phyloP scores from a whole-genome alignment of 805 yeast genomes.

The Priceomyces haplophilus region DNA sequence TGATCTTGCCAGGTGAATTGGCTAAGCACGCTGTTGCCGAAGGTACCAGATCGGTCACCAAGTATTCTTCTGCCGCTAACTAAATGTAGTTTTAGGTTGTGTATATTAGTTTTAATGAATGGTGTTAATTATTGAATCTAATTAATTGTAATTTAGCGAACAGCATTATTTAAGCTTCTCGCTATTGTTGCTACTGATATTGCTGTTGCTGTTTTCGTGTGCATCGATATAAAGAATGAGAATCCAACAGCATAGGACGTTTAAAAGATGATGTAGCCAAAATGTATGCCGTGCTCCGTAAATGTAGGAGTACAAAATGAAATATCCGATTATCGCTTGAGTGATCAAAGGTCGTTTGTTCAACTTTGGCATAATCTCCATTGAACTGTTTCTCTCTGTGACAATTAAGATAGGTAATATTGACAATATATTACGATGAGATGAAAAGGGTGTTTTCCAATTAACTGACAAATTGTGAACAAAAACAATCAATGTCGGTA shows the following conservation, averaged over 20 bases:
- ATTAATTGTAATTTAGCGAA: not conserved
- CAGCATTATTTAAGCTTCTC: not conserved
- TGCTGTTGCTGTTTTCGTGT: not conserved
- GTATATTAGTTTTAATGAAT: conserved; percentile 15
- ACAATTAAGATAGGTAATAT: conserved; percentile 68
- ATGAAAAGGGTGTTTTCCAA: conserved; percentile 82
- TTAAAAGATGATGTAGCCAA: conserved; percentile 77
- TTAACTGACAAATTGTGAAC: conserved; percentile 70
- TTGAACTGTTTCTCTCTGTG: conserved; percentile 52
- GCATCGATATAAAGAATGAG: conserved; percentile 15
- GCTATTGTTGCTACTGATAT: not conserved
- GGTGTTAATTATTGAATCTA: conserved; percentile 7
- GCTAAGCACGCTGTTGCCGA: conserved; percentile 98
- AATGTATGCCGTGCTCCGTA: conserved; percentile 82
- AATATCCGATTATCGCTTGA: conserved; percentile 42
- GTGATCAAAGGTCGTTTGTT: conserved; percentile 12
- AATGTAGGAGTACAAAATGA: conserved; percentile 57
- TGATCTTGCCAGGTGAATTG: conserved; percentile 96
- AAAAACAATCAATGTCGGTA: conserved; percentile 78
- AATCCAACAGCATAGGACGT: conserved; percentile 57
- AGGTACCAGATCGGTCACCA: conserved; percentile 98
- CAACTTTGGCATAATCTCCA: conserved; percentile 43
- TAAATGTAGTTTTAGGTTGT: conserved; percentile 17
- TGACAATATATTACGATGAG: conserved; percentile 81
- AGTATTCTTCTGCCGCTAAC: conserved; percentile 72